Conservation (phyloP, 2,329 filamentous ascomycete species). For the Reticulascus tulasneorum region DNA sequence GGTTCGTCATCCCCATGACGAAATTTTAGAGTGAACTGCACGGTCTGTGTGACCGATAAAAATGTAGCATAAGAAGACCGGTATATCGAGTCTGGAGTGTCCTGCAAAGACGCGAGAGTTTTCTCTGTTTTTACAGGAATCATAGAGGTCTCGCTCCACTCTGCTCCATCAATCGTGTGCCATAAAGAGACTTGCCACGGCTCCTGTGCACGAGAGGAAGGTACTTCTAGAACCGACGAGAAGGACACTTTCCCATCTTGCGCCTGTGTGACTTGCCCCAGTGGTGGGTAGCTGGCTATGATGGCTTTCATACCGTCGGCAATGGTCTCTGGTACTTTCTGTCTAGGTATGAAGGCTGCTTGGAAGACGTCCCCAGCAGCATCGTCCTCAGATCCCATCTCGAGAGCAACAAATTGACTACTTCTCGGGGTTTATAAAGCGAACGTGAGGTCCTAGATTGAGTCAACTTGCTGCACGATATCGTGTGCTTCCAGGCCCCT, state of each 20-base stretch:
- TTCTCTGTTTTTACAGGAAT: conserved; percentile 17
- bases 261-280: conserved; percentile 70
- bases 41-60: conserved; percentile 41
- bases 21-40: conserved; percentile 71
- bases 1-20: conserved; percentile 44
- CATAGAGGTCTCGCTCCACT: conserved; percentile 51
- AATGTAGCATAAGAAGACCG: conserved; percentile 9
- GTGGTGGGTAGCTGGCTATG: conserved; percentile 59
- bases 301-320: conserved; percentile 30
- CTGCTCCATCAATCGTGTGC: conserved; percentile 56
- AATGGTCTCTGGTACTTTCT: conserved; percentile 25
- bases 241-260: conserved; percentile 49
- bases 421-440: background rate
- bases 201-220: conserved; percentile 46
- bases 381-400: conserved; percentile 17
- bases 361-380: conserved; percentile 33
- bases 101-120: conserved; percentile 49
- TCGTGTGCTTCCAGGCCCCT: conserved; percentile 2
- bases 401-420: background rate
- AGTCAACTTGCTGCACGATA: conserved; percentile 1
- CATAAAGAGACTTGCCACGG: conserved; percentile 73
- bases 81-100: conserved; percentile 9
- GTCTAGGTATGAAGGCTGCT: conserved; percentile 31
- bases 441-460: too few species aligned
- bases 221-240: conserved; percentile 66